Base-by-base conservation (phyloP, 129 eudicot genomes). In the Saussurea involucrata region DNA sequence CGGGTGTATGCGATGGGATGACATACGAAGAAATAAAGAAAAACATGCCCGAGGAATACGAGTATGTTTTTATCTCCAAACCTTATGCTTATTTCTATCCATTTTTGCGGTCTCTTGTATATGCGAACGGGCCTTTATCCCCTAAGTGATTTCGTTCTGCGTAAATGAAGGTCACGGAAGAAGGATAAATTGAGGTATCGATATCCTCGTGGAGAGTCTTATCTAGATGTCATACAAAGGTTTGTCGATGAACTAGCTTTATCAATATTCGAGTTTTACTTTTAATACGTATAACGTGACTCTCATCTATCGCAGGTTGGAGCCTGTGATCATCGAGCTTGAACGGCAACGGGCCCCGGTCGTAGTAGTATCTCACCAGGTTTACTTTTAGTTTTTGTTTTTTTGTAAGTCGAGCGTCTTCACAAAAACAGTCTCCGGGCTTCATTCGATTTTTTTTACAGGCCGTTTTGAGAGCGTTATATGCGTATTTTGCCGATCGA, bases 1-100 rank as follows among this genome's bases (percentile, higher is more conserved):
- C 99, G 17, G 99, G 99, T 75, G 97, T 88, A 25, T 95, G 95
- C 79, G 99, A 95, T 78, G 99, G 97, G 78, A 92, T 95, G 99
- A 89, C 96, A 22, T 95, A 95, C 75, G 97, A 89, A 74, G 99
- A 95, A 81, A 92, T 95, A 83, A 92, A 92, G 83, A 95, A 88
- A 81, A 95, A 92, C 74, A 95, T 95, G 96, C 95, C 99, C 3
- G 99, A 92, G 36, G 99, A 92, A 82, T 95, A 89, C 31, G 92
- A 85, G 99, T 95, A 95, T 65, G 85, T 66, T 68, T 34, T 32
- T 81, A 28, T 42, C 40, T 42, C 15, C 8, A 17, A 81, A 36
- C 32, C 60, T 27, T 8, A 15, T n/a, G 44, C 34, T 20, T 73
- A 63, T 72, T 34, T 1, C 36, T 76, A 18, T 22, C 10, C 2